Evolutionary conservation across 495 filamentous ascomycete species (phyloP).

Genomic region (Hypoxylon lienhwacheense): DNA sequence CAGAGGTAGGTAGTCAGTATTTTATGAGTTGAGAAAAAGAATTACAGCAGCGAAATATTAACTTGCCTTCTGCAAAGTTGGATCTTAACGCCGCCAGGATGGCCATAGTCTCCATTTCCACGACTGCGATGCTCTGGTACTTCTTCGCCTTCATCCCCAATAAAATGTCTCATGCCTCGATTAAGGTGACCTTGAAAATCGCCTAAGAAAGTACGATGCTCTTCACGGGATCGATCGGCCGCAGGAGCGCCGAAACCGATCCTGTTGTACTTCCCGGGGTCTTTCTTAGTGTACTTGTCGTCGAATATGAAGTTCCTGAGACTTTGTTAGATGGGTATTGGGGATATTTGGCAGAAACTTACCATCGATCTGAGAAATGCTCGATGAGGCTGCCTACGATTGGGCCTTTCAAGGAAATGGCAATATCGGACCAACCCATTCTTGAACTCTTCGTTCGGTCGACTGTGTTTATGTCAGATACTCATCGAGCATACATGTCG

Average conservation of each 20-base stretch:
- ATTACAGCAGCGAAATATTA: neutral
- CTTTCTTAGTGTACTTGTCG: slow-evolving; percentile 73
- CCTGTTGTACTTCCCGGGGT: slow-evolving; percentile 62
- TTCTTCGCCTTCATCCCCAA: slow-evolving; percentile 38
- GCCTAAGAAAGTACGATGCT: slow-evolving; percentile 41
- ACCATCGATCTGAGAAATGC: slow-evolving; percentile 87
- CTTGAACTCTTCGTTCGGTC: slow-evolving; percentile 75
- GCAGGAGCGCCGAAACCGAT: slow-evolving; percentile 42
- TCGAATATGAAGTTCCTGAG: slow-evolving; percentile 79
- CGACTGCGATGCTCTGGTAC: slow-evolving; percentile 21
- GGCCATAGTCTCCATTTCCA: slow-evolving; percentile 19
- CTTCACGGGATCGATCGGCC: slow-evolving; percentile 19
- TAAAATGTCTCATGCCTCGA: slow-evolving; percentile 42
- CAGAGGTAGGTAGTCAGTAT: slow-evolving; percentile 7
- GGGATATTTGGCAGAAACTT: neutral
- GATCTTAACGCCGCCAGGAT: slow-evolving; percentile 31
- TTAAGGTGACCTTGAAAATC: slow-evolving; percentile 51
- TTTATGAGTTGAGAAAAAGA: slow-evolving; percentile 8
- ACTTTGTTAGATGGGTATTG: slow-evolving; percentile 3
- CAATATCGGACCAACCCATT: slow-evolving; percentile 95
- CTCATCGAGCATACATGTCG: neutral
- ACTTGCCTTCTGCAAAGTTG: slow-evolving; percentile 51
- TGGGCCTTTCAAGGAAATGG: slow-evolving; percentile 77
- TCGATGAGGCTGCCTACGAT: slow-evolving; percentile 73
- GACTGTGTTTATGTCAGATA: slow-evolving; percentile 47